Evolutionary conservation across 352 stramenopile species (phyloP).

Genomic region (Globisporangium spiculum): DNA sequence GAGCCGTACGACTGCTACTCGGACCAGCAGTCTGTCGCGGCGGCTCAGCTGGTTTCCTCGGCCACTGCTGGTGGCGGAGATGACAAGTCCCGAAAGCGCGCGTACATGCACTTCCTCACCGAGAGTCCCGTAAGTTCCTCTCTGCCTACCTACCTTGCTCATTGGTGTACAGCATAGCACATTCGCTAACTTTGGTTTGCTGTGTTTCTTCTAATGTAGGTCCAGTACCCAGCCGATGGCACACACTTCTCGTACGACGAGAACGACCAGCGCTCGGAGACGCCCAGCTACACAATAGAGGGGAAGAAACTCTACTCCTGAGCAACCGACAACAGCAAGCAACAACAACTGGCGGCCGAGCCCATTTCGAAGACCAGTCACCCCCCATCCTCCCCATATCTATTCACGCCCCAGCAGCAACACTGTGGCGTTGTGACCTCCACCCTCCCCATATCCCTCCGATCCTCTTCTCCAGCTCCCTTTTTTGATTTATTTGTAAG

Average conservation of each 20-base stretch:
- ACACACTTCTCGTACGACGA: conserved; percentile 38
- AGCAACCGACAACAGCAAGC: conserved; percentile 6
- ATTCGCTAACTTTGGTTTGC: background rate
- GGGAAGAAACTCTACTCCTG: conserved; percentile 78
- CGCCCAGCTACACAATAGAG: conserved; percentile 61
- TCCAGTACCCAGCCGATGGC: conserved; percentile 23
- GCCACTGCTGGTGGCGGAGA: background rate
- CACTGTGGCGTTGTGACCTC: background rate
- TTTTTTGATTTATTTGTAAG: conserved; percentile 19
- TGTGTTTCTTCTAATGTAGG: conserved; percentile 3
- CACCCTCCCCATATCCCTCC: background rate
- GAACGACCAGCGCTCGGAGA: conserved; percentile 22
- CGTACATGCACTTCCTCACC: conserved; percentile 80
- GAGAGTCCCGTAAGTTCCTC: conserved; percentile 39
- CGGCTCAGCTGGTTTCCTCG: background rate
- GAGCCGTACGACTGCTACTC: conserved; percentile 82
- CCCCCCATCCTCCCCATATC: conserved; percentile 28
- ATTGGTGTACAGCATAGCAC: background rate
- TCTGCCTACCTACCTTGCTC: background rate
- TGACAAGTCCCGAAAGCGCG: conserved; percentile 52
- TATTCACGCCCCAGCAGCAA: conserved; percentile 4
- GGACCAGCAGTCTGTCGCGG: conserved; percentile 15
- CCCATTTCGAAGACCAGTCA: conserved; percentile 11
- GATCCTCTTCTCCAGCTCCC: background rate
- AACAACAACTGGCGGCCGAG: background rate